Percentiles rank a stretch among this genome's conserved stretches.
phyloP scores from a whole-genome alignment of 306 rosid genomes.

The Gleditsia sinensis region DNA sequence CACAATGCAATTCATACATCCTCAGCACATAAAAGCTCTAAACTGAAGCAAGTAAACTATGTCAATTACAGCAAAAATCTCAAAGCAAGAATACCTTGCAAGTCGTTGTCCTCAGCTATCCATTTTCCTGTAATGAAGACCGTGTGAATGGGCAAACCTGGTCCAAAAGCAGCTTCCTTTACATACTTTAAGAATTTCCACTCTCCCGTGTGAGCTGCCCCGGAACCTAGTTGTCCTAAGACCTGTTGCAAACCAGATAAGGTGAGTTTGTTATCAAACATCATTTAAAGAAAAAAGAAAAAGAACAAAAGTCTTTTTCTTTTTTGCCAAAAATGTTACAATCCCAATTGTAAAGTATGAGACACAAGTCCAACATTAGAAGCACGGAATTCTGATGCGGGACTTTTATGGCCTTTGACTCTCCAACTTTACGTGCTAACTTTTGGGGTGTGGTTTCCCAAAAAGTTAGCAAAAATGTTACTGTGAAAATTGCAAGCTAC shows the following conservation, averaged over 20 bases:
- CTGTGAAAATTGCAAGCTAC: no score
- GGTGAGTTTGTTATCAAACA: background rate
- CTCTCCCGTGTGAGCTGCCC: constrained; percentile 30
- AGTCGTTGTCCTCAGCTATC: constrained; percentile 14
- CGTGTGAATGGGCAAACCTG: constrained; percentile 45
- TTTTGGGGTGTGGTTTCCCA: no score
- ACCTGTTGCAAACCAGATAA: constrained; percentile 12
- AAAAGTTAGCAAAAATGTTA: no score
- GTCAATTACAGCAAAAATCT: background rate
- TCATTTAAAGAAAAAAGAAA: background rate
- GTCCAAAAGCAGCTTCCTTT: constrained; percentile 61
- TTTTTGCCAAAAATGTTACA: no score
- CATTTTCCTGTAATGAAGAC: constrained; percentile 41
- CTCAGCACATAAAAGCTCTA: background rate
- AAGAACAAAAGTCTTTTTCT: no score
- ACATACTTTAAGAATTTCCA: constrained; percentile 51
- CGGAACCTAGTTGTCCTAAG: constrained; percentile 36
- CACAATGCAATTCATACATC: background rate
- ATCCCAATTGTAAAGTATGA: no score
- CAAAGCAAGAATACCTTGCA: constrained; percentile 39
- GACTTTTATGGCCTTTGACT: no score
- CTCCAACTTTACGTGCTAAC: no score
- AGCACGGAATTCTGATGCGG: no score
- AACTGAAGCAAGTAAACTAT: background rate
- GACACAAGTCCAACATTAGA: no score